phyloP scores from a whole-genome alignment of 2,329 filamentous ascomycete species.

The Aaosphaeria pasadenensis region DNA sequence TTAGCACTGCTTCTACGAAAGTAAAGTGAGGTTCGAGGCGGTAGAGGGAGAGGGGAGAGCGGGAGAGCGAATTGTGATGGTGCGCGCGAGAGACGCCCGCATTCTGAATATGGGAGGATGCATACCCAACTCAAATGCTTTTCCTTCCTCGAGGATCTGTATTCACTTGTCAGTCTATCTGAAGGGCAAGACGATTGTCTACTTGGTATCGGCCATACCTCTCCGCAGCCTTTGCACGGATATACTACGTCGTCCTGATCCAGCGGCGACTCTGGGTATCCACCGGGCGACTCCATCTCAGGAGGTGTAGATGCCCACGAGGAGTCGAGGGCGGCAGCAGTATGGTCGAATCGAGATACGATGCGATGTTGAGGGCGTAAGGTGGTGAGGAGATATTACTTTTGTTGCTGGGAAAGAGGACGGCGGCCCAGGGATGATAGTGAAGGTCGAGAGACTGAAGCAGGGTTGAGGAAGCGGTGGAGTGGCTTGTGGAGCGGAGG shows the following conservation, averaged over 20 bases:
- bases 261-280: constrained; percentile 51
- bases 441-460: no score
- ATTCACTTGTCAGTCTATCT: constrained; percentile 1
- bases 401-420: no score
- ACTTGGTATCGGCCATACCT: constrained; percentile 19
- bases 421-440: no score
- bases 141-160: constrained; percentile 96
- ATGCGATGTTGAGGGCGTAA: no score
- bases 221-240: constrained; percentile 64
- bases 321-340: no score
- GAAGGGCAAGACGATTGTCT: constrained; percentile 2
- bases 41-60: constrained; percentile 3
- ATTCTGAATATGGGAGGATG: constrained; percentile 17
- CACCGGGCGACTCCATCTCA: constrained; percentile 54
- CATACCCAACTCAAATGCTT: constrained; percentile 94
- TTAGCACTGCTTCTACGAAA: constrained; percentile 16
- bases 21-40: neutral
- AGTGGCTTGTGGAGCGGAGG: no score
- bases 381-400: no score
- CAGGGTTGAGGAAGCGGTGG: no score
- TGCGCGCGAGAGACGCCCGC: no score
- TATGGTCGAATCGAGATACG: no score
- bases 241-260: constrained; percentile 51
- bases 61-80: neutral
- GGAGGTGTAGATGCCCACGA: no score